phyloP scores from a whole-genome alignment of 805 yeast species.

The Lachancea fermentati region DNA sequence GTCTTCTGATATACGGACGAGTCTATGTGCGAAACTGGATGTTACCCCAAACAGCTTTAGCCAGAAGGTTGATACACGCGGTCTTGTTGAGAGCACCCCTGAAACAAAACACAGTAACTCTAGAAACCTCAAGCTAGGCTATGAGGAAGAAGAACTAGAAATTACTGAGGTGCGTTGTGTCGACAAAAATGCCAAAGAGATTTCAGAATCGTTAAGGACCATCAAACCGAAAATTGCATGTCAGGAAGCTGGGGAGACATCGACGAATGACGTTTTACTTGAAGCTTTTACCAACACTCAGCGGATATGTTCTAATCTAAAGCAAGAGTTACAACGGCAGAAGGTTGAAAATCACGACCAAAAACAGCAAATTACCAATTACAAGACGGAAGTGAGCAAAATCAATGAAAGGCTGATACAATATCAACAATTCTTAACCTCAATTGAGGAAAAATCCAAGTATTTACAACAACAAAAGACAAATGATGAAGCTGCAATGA shows the following conservation, averaged over 20 bases:
- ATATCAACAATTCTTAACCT: conserved; percentile 19
- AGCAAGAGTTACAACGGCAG: conserved; percentile 29
- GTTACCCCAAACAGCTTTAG: background rate
- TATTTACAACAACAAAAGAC: conserved; percentile 22
- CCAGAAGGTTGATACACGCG: conserved; percentile 12
- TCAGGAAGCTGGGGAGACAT: conserved; percentile 10
- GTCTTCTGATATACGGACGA: background rate
- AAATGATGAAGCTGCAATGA: conserved; percentile 17
- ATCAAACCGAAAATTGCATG: conserved; percentile 1
- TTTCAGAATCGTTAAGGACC: conserved; percentile 1
- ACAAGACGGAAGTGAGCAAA: conserved; percentile 20
- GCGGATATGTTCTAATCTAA: conserved; percentile 31
- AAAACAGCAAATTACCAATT: conserved; percentile 19
- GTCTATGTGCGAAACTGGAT: too few relatives aligned
- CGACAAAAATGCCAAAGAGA: background rate
- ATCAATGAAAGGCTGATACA: conserved; percentile 20
- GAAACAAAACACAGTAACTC: background rate
- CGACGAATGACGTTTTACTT: conserved; percentile 34
- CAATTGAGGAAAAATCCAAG: conserved; percentile 20
- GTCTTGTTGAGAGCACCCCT: conserved; percentile 9
- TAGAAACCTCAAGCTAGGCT: background rate
- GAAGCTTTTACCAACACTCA: conserved; percentile 39
- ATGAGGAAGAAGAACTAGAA: conserved; percentile 31
- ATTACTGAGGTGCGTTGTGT: conserved; percentile 38
- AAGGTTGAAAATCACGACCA: conserved; percentile 26